phyloP scores from a whole-genome alignment of 176 grass and related monocot species.

The Paspalum vaginatum region DNA sequence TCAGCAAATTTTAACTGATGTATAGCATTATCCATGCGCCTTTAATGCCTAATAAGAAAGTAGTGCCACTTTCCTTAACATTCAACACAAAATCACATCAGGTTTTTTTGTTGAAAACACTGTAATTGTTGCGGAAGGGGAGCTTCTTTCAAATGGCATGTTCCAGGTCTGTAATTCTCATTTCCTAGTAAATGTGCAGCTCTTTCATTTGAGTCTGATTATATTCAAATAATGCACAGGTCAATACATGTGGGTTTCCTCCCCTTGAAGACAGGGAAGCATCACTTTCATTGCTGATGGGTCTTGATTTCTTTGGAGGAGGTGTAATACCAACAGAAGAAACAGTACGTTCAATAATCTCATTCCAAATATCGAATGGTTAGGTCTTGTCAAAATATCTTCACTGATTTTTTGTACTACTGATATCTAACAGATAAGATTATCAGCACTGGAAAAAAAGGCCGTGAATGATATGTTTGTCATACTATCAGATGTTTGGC shows the following conservation, averaged over 20 bases:
- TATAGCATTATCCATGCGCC: conserved; percentile 1
- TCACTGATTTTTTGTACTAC: conserved; percentile 37
- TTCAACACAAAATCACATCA: conserved; percentile 89
- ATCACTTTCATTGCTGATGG: conserved; percentile 76
- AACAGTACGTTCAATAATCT: conserved; percentile 53
- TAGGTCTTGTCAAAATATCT: not conserved
- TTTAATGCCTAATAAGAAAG: conserved; percentile 9
- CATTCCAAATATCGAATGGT: conserved; percentile 5
- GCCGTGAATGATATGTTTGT: conserved; percentile 97
- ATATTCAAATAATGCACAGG: conserved; percentile 53
- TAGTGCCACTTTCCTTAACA: conserved; percentile 56
- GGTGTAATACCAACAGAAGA: conserved; percentile 82
- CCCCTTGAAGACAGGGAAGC: conserved; percentile 85
- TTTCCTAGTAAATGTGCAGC: not conserved
- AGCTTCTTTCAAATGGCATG: conserved; percentile 80
- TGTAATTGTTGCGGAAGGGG: conserved; percentile 88
- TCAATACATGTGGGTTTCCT: conserved; percentile 98
- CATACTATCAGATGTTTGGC: conserved; percentile 91
- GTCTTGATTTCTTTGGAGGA: conserved; percentile 95
- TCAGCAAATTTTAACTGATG: not conserved
- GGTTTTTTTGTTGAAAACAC: conserved; percentile 93
- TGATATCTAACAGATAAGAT: conserved; percentile 62
- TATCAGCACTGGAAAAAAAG: conserved; percentile 79
- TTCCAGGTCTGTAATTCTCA: conserved; percentile 62
- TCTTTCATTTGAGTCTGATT: conserved; percentile 4